Evolutionary conservation across 495 filamentous ascomycete genomes (phyloP).

Genomic region (Talaromyces liani): DNA sequence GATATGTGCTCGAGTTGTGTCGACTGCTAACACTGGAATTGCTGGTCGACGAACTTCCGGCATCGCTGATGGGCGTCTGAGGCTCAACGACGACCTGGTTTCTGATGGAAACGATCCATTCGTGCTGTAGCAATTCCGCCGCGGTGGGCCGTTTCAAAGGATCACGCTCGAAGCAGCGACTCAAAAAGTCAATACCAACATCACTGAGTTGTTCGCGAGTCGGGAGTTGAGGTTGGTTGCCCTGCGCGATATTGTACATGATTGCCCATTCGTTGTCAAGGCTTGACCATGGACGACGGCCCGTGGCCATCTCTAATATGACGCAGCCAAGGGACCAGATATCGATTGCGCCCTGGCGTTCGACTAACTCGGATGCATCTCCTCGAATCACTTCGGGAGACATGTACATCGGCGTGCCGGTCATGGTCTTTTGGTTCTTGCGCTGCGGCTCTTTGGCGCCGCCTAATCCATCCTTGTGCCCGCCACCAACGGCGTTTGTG

Average conservation of each 20-base stretch:
- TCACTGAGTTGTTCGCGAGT: constrained; percentile 74
- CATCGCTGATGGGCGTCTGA: constrained; percentile 37
- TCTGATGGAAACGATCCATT: constrained; percentile 77
- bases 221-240: constrained; percentile 83
- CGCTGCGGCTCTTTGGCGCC: constrained; percentile 26
- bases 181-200: constrained; percentile 79
- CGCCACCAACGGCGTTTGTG: constrained; percentile 25
- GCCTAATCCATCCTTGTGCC: constrained; percentile 20
- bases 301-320: constrained; percentile 95
- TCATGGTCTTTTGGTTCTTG: constrained; percentile 85
- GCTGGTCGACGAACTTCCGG: constrained; percentile 18
- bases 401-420: constrained; percentile 99
- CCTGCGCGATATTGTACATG: constrained; percentile 99
- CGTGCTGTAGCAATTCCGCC: constrained; percentile 86
- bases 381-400: constrained; percentile 97
- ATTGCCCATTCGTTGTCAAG: constrained; percentile 99
- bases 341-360: constrained; percentile 83
- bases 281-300: constrained; percentile 90
- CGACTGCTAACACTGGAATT: constrained; percentile 17
- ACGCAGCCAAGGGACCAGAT: constrained; percentile 97
- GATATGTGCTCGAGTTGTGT: background rate
- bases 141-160: constrained; percentile 72
- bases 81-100: constrained; percentile 52
- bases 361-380: constrained; percentile 41
- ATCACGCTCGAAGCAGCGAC: constrained; percentile 81